phyloP scores from a whole-genome alignment of 73 alveolate genomes.

The Tetrahymena malaccensis region DNA sequence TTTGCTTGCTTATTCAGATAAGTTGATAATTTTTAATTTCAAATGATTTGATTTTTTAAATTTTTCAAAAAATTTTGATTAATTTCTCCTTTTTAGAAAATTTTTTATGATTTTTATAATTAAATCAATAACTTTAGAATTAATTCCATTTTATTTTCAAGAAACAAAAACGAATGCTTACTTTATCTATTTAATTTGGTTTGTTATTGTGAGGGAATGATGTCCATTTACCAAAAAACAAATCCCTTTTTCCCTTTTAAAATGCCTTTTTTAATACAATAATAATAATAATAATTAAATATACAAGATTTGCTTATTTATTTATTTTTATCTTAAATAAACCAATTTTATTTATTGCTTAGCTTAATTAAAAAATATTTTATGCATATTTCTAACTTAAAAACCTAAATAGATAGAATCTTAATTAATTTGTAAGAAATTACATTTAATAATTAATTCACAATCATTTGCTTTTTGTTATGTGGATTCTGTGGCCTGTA shows the following conservation, averaged over 20 bases:
- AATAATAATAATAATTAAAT: neutral
- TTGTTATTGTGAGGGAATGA: neutral
- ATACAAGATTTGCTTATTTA: neutral
- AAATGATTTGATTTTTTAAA: neutral
- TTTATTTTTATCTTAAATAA: too few relatives aligned
- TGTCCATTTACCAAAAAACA: neutral
- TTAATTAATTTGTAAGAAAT: neutral
- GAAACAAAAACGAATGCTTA: neutral
- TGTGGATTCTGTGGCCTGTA: neutral
- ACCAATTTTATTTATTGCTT: too few relatives aligned
- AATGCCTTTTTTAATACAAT: neutral
- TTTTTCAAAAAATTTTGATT: neutral
- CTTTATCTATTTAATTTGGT: neutral
- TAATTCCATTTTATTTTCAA: neutral
- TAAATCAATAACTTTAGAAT: neutral
- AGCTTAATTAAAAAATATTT: too few relatives aligned
- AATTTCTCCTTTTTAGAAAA: neutral
- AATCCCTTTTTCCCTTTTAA: neutral
- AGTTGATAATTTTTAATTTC: neutral
- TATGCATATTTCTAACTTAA: too few relatives aligned
- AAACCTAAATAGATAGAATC: neutral
- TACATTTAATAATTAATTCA: neutral
- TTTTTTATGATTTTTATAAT: too few relatives aligned
- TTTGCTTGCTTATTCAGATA: too few relatives aligned
- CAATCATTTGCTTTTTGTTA: neutral